Evolutionary conservation across 345 rosid species (phyloP).

Genomic region (Balakata baccata): DNA sequence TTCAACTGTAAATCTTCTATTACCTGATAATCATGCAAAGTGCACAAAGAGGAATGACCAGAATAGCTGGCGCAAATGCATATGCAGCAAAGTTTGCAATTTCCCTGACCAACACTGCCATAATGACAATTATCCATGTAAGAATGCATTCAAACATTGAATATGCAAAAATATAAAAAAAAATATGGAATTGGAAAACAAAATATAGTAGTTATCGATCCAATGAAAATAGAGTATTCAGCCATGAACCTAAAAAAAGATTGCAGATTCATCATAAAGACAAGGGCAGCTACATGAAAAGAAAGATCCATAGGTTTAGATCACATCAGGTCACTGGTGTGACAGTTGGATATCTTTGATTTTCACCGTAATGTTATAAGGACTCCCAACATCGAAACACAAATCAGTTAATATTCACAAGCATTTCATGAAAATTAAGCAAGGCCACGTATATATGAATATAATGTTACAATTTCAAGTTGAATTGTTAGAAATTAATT

Average conservation of each 20-base stretch:
- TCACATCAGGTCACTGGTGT: not conserved
- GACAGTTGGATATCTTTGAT: not conserved
- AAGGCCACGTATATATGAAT: not conserved
- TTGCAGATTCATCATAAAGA: not conserved
- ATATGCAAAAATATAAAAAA: not conserved
- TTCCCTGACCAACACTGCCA: constrained; percentile 28
- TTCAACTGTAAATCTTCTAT: not conserved
- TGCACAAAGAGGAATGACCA: constrained; percentile 32
- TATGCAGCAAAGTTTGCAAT: constrained; percentile 30
- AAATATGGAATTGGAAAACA: not conserved
- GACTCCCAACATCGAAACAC: not conserved
- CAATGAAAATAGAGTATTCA: not conserved
- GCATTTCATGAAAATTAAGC: not conserved
- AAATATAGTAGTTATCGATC: not conserved
- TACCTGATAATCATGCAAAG: constrained; percentile 32
- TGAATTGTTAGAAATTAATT: not conserved
- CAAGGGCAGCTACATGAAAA: not conserved
- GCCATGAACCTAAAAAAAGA: not conserved
- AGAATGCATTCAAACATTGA: constrained; percentile 15
- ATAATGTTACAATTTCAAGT: not conserved
- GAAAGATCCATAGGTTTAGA: not conserved
- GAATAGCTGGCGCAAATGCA: constrained; percentile 32
- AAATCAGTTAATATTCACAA: not conserved
- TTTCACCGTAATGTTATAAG: not conserved
- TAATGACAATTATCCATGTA: constrained; percentile 15